A percentile compares a stretch with the other conserved stretches of the same genome.
Conservation (phyloP, 2,329 filamentous ascomycete genomes). For the Mycosphaerelloides madeirae region DNA sequence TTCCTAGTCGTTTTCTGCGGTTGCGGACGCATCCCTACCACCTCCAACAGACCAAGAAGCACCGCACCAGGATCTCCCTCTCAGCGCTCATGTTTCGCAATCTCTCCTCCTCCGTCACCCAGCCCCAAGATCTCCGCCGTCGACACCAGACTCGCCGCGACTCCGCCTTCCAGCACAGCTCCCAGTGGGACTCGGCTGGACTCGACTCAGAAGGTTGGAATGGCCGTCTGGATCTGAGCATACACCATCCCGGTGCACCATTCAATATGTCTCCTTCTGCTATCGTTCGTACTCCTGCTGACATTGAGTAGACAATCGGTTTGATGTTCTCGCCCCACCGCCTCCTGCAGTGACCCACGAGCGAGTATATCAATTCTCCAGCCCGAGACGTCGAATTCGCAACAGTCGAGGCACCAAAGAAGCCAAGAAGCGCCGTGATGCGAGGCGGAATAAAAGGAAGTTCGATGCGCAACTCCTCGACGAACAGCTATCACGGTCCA, state of each 20-base stretch:
- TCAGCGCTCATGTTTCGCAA: slow-evolving; percentile 20
- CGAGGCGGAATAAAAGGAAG: slow-evolving; percentile 25
- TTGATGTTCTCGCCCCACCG: slow-evolving; percentile 20
- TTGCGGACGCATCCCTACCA: slow-evolving; percentile 13
- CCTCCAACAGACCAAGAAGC: slow-evolving; percentile 8
- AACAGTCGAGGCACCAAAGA: slow-evolving; percentile 28
- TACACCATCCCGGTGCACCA: slow-evolving; percentile 20
- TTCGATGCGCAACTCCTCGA: slow-evolving; percentile 27
- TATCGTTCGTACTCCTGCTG: not conserved
- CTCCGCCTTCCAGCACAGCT: slow-evolving; percentile 6
- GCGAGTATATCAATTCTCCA: slow-evolving; percentile 11
- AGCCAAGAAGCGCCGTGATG: slow-evolving; percentile 29
- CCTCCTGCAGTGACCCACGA: slow-evolving; percentile 4
- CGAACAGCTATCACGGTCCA: slow-evolving; percentile 26
- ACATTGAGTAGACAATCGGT: slow-evolving; percentile 25
- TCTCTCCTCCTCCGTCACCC: slow-evolving; percentile 12
- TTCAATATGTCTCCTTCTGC: slow-evolving; percentile 16
- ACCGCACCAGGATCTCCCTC: not conserved
- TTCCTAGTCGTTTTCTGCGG: slow-evolving; percentile 9
- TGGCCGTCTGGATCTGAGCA: slow-evolving; percentile 24
- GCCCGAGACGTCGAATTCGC: slow-evolving; percentile 20
- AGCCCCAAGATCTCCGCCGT: slow-evolving; percentile 15
- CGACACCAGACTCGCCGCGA: slow-evolving; percentile 8
- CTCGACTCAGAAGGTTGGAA: slow-evolving; percentile 5
- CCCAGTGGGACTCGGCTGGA: slow-evolving; percentile 11